Conservation (phyloP, 768 basidiomycete genomes). For the Krasilnikovozyma curviuscula region DNA sequence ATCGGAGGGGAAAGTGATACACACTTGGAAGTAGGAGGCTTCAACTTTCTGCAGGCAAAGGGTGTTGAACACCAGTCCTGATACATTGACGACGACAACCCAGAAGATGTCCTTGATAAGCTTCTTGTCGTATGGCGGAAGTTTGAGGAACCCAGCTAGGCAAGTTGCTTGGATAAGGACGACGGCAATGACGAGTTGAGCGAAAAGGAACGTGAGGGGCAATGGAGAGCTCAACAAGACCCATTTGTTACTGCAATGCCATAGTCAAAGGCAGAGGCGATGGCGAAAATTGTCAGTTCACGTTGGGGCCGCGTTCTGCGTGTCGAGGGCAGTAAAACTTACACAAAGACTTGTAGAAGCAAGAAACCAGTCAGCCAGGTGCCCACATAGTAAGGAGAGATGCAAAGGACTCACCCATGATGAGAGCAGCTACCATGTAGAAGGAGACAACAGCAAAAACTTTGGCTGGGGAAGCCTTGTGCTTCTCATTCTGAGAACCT, state of each 20-base stretch:
- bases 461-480: slow-evolving; percentile 18
- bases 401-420: slow-evolving; percentile 33
- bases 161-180: slow-evolving; percentile 34
- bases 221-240: not conserved
- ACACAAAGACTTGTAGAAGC: slow-evolving; percentile 30
- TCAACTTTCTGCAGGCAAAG: slow-evolving; percentile 60
- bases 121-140: not conserved
- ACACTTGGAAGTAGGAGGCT: slow-evolving; percentile 60
- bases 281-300: not conserved
- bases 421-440: slow-evolving; percentile 57
- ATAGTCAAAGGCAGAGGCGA: slow-evolving; percentile 5
- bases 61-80: slow-evolving; percentile 59
- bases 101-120: slow-evolving; percentile 4
- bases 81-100: slow-evolving; percentile 39
- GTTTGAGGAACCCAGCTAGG: slow-evolving; percentile 28
- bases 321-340: slow-evolving; percentile 12
- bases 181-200: slow-evolving; percentile 52
- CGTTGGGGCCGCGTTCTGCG: too few relatives aligned
- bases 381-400: slow-evolving; percentile 2
- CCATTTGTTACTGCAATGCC: slow-evolving; percentile 39
- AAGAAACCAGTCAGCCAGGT: not conserved
- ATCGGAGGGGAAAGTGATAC: not conserved
- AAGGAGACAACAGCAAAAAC: slow-evolving; percentile 55
- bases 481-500: slow-evolving; percentile 10
- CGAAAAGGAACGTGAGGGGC: slow-evolving; percentile 46